These are phyloP conservation scores for Hypoxylon sp. DNA, from an alignment of 2,329 filamentous ascomycete species.

Conservation along the genomic window DNA sequence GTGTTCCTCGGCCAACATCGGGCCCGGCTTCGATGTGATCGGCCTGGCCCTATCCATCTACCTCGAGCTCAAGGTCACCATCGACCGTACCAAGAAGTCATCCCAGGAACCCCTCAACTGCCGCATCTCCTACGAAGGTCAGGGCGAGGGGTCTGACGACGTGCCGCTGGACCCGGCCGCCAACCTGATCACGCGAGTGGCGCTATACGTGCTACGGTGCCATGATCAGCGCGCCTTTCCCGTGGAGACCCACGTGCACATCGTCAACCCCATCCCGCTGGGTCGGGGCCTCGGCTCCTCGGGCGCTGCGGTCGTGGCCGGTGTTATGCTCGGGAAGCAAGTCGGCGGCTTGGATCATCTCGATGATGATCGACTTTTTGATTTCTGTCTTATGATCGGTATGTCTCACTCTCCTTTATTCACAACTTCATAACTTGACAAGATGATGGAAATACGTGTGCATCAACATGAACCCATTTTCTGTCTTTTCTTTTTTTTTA, in stretches of 20 bases:
- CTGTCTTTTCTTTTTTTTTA: neutral
- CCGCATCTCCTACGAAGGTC: conserved; percentile 87
- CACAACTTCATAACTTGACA: no score
- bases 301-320: conserved; percentile 92
- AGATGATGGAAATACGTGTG: no score
- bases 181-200: conserved; percentile 93
- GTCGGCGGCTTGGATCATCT: conserved; percentile 79
- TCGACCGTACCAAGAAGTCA: conserved; percentile 64
- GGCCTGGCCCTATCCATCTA: conserved; percentile 93
- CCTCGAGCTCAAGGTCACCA: conserved; percentile 85
- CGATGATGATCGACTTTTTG: conserved; percentile 82
- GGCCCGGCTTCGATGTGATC: conserved; percentile 97
- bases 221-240: conserved; percentile 88
- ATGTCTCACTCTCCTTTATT: conserved; percentile 12
- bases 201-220: conserved; percentile 93
- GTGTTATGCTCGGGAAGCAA: conserved; percentile 91
- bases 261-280: conserved; percentile 93
- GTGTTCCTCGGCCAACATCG: conserved; percentile 97
- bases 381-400: conserved; percentile 98
- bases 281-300: conserved; percentile 94
- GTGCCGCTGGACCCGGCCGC: conserved; percentile 84
- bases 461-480: neutral
- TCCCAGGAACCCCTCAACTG: conserved; percentile 79
- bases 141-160: conserved; percentile 72
- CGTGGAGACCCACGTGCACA: conserved; percentile 85